These are phyloP conservation scores for Ustilago trichophora DNA, from an alignment of 1,284 basidiomycete species.

Conservation along the genomic window DNA sequence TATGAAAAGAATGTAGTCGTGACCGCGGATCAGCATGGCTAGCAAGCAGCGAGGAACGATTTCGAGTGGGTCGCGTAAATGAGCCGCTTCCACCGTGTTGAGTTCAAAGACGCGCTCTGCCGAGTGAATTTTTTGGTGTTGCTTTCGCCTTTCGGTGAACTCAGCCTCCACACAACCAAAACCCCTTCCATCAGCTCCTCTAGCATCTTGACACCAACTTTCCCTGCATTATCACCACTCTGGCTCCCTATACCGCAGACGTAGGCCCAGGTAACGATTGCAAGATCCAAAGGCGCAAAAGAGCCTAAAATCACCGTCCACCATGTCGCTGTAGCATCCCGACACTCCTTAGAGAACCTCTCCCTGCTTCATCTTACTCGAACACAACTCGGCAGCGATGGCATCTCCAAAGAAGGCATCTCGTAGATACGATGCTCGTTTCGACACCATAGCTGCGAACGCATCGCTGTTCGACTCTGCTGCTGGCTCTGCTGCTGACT, in stretches of 20 bases:
- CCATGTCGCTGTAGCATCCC: constrained; percentile 13
- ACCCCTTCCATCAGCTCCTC: too few relatives aligned
- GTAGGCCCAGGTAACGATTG: too few relatives aligned
- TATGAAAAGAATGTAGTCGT: too few relatives aligned
- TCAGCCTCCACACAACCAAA: constrained; percentile 36
- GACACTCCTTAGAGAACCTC: background rate
- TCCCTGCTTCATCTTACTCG: constrained; percentile 11
- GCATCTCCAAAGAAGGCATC: constrained; percentile 42
- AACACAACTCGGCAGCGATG: constrained; percentile 5
- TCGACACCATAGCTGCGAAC: constrained; percentile 14
- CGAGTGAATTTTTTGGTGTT: constrained; percentile 21
- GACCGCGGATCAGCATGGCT: too few relatives aligned
- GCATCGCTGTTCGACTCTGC: constrained; percentile 1
- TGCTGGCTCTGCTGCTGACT: background rate
- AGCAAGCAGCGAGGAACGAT: background rate
- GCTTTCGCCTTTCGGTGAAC: too few relatives aligned
- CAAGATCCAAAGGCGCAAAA: too few relatives aligned
- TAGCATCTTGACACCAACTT: too few relatives aligned
- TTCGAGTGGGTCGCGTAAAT: constrained; percentile 25
- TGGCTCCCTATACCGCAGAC: too few relatives aligned
- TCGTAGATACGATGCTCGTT: constrained; percentile 27
- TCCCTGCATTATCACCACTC: too few relatives aligned
- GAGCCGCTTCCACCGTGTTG: constrained; percentile 8
- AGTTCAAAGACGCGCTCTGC: constrained; percentile 21
- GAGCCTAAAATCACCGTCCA: too few relatives aligned